Evolutionary conservation across 371 early-diverging fungal genomes (phyloP).

Genomic region (Mucor sp.): DNA sequence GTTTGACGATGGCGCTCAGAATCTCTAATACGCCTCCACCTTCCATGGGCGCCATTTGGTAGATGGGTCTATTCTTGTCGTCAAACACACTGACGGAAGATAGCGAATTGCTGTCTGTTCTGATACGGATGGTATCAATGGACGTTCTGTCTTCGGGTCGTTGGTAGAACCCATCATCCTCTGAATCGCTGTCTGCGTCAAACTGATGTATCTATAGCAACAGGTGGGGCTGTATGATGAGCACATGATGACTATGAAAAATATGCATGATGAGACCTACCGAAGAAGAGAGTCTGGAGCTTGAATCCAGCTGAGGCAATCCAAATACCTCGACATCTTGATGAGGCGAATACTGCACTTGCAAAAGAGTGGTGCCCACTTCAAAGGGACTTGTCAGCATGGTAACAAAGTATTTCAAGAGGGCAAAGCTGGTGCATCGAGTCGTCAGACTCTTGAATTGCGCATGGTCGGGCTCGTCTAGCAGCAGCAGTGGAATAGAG

Average conservation of each 20-base stretch:
- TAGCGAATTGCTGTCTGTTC: constrained; percentile 4
- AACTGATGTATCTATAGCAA: constrained; percentile 12
- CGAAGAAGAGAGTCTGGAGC: not conserved
- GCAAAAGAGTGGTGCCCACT: constrained; percentile 75
- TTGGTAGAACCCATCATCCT: constrained; percentile 41
- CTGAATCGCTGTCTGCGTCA: constrained; percentile 18
- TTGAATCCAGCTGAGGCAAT: not conserved
- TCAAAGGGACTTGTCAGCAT: constrained; percentile 76
- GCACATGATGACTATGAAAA: not conserved
- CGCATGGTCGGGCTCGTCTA: constrained; percentile 13
- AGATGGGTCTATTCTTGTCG: constrained; percentile 55
- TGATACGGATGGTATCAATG: constrained; percentile 18
- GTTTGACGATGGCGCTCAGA: constrained; percentile 49
- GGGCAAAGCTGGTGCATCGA: constrained; percentile 64
- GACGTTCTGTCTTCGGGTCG: constrained; percentile 23
- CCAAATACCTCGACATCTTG: constrained; percentile 46
- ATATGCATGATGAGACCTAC: not conserved
- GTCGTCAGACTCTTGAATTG: constrained; percentile 40
- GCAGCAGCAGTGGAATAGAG: constrained; percentile 22
- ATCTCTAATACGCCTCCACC: constrained; percentile 64
- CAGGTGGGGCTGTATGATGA: not conserved
- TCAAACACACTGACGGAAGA: constrained; percentile 59
- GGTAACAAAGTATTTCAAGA: constrained; percentile 65
- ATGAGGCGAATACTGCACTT: constrained; percentile 79
- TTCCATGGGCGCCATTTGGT: constrained; percentile 63